Percentiles rank a stretch among this genome's conserved stretches.
These are phyloP conservation scores for Malus domestica DNA, from an alignment of 306 rosid genomes.

Conservation along the genomic window ASM211411v1 NC_041792.1:5449001-5449500, in stretches of 20 bases:
- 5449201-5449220: not conserved
- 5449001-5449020: slow-evolving; percentile 49
- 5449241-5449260: not conserved
- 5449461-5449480: not conserved
- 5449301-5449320: not conserved
- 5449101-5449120: slow-evolving; percentile 57
- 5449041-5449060: slow-evolving; percentile 25
- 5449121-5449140: slow-evolving; percentile 71
- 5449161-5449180: slow-evolving; percentile 22
- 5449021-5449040: slow-evolving; percentile 51
- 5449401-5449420: not conserved
- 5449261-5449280: not conserved
- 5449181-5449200: not conserved
- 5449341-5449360: not conserved
- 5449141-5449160: slow-evolving; percentile 85
- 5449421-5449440: not conserved
- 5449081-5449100: slow-evolving; percentile 24
- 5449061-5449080: slow-evolving; percentile 18
- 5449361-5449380: not conserved
- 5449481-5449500: not conserved
- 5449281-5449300: not conserved
- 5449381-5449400: not conserved
- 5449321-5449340: not conserved
- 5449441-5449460: not conserved
- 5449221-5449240: not conserved